phyloP scores from a whole-genome alignment of 2,329 filamentous ascomycete genomes.

The Nothophaeocryptopus gaeumannii region DNA sequence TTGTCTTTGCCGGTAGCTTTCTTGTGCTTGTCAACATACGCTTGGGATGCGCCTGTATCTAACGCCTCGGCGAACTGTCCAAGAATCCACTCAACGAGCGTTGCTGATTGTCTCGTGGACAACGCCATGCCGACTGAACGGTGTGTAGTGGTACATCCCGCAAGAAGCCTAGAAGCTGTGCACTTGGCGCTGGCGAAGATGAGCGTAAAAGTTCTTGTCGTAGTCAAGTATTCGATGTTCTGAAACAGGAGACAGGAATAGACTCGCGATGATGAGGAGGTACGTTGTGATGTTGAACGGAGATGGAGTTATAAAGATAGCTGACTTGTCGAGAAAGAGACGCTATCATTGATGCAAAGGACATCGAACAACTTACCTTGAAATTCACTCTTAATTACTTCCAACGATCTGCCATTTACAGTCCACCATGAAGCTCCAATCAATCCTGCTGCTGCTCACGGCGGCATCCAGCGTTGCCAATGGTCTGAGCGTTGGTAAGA shows the following conservation, averaged over 20 bases:
- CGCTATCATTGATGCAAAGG: slow-evolving; percentile 1
- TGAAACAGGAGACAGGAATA: slow-evolving; percentile 7
- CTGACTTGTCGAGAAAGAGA: background rate
- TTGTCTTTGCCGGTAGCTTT: background rate
- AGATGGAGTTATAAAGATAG: background rate
- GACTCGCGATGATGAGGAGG: background rate
- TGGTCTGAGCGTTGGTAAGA: slow-evolving; percentile 8
- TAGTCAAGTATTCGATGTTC: slow-evolving; percentile 3
- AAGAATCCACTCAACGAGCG: background rate
- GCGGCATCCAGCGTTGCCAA: slow-evolving; percentile 9
- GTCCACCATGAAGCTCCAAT: slow-evolving; percentile 9
- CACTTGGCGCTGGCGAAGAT: slow-evolving; percentile 1
- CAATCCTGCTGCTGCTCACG: slow-evolving; percentile 8
- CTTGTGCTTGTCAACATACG: background rate
- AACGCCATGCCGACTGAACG: background rate
- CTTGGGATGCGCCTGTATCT: background rate
- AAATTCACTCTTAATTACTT: background rate
- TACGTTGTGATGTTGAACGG: background rate
- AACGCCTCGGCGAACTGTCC: background rate
- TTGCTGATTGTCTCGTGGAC: background rate
- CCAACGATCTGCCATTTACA: background rate
- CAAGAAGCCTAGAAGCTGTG: background rate
- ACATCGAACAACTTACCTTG: background rate
- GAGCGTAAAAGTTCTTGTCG: background rate
- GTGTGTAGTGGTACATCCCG: background rate